These are phyloP conservation scores for Jacaranda copaia DNA, from an alignment of 257 asterid genomes.

Conservation along the genomic window DNA sequence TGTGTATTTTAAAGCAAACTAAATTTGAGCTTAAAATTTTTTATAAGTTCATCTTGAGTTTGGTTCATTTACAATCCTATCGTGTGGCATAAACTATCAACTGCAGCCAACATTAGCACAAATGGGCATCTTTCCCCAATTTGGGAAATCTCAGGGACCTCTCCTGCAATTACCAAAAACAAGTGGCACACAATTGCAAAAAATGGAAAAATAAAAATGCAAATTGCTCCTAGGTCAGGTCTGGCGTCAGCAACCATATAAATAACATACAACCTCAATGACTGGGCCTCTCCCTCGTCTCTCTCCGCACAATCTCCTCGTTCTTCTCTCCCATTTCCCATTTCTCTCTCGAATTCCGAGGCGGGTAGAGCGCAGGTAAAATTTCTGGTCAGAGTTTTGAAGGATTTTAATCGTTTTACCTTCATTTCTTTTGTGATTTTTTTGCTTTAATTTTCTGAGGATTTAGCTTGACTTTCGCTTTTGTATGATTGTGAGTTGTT, in stretches of 20 bases:
- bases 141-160: background rate
- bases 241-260: conserved; percentile 10
- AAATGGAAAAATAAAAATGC: background rate
- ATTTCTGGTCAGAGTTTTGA: background rate
- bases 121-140: background rate
- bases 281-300: background rate
- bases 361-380: conserved; percentile 55
- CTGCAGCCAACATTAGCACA: background rate
- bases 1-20: too few species aligned
- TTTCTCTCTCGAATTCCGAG: conserved; percentile 28
- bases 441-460: conserved; percentile 19
- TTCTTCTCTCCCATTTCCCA: conserved; percentile 41
- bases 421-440: background rate
- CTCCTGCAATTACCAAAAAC: background rate
- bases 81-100: too few species aligned
- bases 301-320: conserved; percentile 34
- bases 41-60: too few species aligned
- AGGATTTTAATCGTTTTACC: background rate
- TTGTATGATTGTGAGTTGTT: conserved; percentile 17
- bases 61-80: too few species aligned
- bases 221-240: conserved; percentile 31
- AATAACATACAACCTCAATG: background rate
- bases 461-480: conserved; percentile 39
- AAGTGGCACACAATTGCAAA: background rate
- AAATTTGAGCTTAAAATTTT: too few species aligned